Conservation (phyloP, 345 rosid genomes). For the Diplotaxis tenuifolia region DNA sequence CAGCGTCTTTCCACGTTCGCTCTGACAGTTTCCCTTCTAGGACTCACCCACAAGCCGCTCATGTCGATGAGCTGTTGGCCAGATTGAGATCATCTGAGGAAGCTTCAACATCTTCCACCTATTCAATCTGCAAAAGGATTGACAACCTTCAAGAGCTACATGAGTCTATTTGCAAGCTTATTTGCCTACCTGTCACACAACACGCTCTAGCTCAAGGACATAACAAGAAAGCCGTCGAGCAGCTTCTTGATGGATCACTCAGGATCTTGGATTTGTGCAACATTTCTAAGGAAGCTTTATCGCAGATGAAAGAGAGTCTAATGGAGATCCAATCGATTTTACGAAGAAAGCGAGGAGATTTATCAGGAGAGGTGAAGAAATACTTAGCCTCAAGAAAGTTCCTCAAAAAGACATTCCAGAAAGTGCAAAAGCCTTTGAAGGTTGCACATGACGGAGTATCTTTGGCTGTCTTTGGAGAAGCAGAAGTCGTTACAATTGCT, state of each 20-base stretch:
- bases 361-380: constrained; percentile 23
- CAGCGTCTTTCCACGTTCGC: constrained; percentile 27
- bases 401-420: constrained; percentile 33
- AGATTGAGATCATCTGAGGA: constrained; percentile 30
- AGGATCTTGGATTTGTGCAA: constrained; percentile 37
- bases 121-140: constrained; percentile 22
- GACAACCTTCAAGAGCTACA: constrained; percentile 37
- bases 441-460: constrained; percentile 6
- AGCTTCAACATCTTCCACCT: constrained; percentile 38
- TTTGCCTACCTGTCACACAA: constrained; percentile 30
- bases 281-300: constrained; percentile 39
- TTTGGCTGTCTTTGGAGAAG: constrained; percentile 27
- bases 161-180: constrained; percentile 32
- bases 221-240: constrained; percentile 23
- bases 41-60: constrained; percentile 25
- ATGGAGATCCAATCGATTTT: constrained; percentile 38
- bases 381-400: constrained; percentile 33
- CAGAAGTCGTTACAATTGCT: constrained; percentile 15
- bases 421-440: constrained; percentile 22
- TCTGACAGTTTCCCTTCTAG: constrained; percentile 45
- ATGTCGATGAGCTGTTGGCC: constrained; percentile 36
- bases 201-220: constrained; percentile 35
- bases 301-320: constrained; percentile 34
- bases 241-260: constrained; percentile 41
- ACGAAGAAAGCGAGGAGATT: constrained; percentile 23